Percentiles rank a stretch among this genome's conserved stretches.
These are phyloP conservation scores for Leccinum subgranulosum DNA, from an alignment of 768 basidiomycete genomes.

Conservation along the genomic window DNA sequence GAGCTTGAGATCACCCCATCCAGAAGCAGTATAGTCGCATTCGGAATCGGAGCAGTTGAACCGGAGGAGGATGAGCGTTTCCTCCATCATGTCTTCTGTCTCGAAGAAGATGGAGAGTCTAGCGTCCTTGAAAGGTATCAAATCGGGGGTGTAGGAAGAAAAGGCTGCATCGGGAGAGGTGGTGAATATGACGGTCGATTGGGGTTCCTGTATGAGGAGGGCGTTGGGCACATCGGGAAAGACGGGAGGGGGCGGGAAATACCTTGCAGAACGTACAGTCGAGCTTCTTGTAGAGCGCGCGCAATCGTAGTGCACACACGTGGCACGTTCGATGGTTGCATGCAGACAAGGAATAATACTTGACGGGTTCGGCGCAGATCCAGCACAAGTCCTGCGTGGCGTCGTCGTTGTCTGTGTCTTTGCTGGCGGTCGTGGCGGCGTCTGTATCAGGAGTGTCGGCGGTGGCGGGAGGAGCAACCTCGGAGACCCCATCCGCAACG, in stretches of 20 bases:
- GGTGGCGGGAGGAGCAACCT: neutral
- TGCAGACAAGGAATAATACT: conserved; percentile 81
- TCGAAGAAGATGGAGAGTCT: conserved; percentile 85
- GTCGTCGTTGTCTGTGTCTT: conserved; percentile 34
- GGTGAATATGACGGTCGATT: conserved; percentile 74
- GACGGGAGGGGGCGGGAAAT: neutral
- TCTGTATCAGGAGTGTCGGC: neutral
- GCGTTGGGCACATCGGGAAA: neutral
- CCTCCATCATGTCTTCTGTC: conserved; percentile 92
- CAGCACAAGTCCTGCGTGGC: conserved; percentile 54
- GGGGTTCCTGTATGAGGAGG: conserved; percentile 57
- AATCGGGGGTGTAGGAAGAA: conserved; percentile 52
- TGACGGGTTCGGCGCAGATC: conserved; percentile 94
- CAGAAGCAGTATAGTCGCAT: conserved; percentile 80
- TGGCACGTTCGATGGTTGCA: conserved; percentile 97
- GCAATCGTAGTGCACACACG: conserved; percentile 81
- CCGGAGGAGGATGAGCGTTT: conserved; percentile 82
- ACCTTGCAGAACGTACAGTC: conserved; percentile 96
- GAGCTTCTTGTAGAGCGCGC: conserved; percentile 89
- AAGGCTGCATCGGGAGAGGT: conserved; percentile 59
- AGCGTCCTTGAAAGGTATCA: conserved; percentile 61
- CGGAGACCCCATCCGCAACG: neutral
- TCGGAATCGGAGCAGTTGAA: conserved; percentile 90
- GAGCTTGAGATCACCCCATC: conserved; percentile 87
- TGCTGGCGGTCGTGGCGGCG: neutral